Base-by-base conservation (phyloP, 2,329 filamentous ascomycete genomes). In the Ophiosphaerella narmari region DNA sequence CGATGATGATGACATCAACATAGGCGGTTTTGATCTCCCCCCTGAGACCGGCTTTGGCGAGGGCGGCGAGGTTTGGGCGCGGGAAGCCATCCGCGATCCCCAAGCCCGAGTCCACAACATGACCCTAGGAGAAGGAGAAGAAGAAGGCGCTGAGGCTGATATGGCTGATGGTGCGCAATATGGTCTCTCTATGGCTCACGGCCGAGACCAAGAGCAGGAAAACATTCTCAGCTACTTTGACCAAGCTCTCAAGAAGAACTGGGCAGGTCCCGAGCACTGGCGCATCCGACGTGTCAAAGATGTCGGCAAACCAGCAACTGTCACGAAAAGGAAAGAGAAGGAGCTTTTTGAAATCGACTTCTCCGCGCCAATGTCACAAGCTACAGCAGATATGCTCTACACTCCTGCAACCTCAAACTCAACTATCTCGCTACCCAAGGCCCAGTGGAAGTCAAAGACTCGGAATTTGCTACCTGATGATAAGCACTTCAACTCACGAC, bases 201-300 rank as follows among this genome's bases (percentile, higher is more conserved):
- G 80, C 13, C 81, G 83, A 43, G 85, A 85, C 46, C 80, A 81
- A 43, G 90, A 90, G 64, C 91, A 97, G 68, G 91, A 97, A 62
- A 93, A 96, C 65, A 96, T 99, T 50, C 82, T 99, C n/a, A 89
- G 90, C 67, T 99, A 97, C 77, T 99, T 99, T 68, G 94, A 99
- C 72, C 91, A 96, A 67, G 92, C 93, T 2, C 77, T 97, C 37
- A 90, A 94, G 70, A 97, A 96, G 81, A 97, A 97, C 67, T 99
- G 94, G 93, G 88, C 89, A 5, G 95, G 91, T 41, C 93, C 94
- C n/a, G 94, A 97, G 72, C 94, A 99, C 74, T 99, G 94, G 94
- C 88, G 93, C 60, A 97, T 99, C 68, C 84, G 90, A 55, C 91
- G 91, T 68, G 94, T 99, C 73, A 97, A 97, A 63, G 83, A 86